Evolutionary conservation across 306 rosid genomes (phyloP).

Genomic region (Inga oerstediana): DNA sequence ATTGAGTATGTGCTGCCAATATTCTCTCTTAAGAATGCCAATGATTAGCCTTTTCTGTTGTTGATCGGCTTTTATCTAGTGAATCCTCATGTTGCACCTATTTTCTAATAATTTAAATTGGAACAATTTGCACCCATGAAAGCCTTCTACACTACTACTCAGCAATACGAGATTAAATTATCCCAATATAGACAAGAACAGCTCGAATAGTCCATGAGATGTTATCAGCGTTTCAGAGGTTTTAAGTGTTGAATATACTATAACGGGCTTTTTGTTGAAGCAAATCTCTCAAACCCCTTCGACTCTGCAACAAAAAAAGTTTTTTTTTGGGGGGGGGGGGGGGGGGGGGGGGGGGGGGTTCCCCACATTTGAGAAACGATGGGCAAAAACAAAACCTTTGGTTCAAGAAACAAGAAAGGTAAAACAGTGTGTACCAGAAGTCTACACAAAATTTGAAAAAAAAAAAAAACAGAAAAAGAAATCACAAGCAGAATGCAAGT

Average conservation of each 20-base stretch:
- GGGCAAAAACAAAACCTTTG: background rate
- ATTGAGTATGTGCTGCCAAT: background rate
- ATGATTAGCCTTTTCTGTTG: background rate
- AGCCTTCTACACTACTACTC: background rate
- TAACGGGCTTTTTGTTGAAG: background rate
- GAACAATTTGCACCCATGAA: background rate
- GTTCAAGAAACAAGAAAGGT: background rate
- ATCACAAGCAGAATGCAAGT: background rate
- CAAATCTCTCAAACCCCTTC: background rate
- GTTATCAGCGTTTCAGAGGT: background rate
- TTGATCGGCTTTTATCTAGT: background rate
- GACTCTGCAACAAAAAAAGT: background rate
- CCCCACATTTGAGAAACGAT: background rate
- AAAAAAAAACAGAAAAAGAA: too few relatives aligned
- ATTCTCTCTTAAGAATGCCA: background rate
- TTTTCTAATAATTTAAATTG: background rate
- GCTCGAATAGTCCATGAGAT: background rate
- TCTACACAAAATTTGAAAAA: background rate
- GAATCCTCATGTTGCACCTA: constrained; percentile 2
- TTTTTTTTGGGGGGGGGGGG: background rate
- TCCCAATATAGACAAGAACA: background rate
- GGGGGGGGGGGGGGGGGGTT: background rate
- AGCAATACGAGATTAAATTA: background rate
- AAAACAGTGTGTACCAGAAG: background rate
- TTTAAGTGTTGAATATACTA: background rate